Percentiles rank a stretch among this genome's conserved stretches.
Evolutionary conservation across 768 basidiomycete genomes (phyloP).

Genomic region (Lepiota brunneoincarnata): DNA sequence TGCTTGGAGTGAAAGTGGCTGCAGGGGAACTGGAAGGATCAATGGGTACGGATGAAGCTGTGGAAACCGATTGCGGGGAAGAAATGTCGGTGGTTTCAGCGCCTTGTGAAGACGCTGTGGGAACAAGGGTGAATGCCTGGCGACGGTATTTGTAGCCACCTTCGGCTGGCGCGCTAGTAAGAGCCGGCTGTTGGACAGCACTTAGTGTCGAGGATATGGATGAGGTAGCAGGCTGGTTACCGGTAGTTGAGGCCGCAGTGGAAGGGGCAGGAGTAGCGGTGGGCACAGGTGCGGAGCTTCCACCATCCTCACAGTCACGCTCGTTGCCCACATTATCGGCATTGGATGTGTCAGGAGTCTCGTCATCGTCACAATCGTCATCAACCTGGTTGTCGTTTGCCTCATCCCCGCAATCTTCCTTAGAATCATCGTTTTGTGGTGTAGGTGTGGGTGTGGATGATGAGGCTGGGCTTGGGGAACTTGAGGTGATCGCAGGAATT

Average conservation of each 20-base stretch:
- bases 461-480: not conserved
- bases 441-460: not conserved
- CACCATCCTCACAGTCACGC: constrained; percentile 9
- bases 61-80: too few species aligned
- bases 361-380: constrained; percentile 11
- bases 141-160: constrained; percentile 10
- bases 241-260: not conserved
- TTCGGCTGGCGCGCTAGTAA: not conserved
- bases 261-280: constrained; percentile 9
- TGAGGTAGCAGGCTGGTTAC: not conserved
- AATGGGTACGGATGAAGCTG: too few species aligned
- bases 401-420: constrained; percentile 14
- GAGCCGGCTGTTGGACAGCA: constrained; percentile 11
- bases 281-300: constrained; percentile 10
- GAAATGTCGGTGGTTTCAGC: too few species aligned
- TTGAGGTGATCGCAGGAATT: constrained; percentile 11
- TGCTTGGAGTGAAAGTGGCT: too few species aligned
- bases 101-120: constrained; percentile 1
- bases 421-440: constrained; percentile 11
- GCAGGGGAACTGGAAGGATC: too few species aligned
- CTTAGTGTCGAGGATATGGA: constrained; percentile 7
- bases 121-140: constrained; percentile 18
- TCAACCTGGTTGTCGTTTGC: constrained; percentile 13
- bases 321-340: constrained; percentile 10
- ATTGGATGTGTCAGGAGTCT: not conserved